Evolutionary conservation across 1,284 basidiomycete species (phyloP).

Genomic region (Kwoniella shivajii): DNA sequence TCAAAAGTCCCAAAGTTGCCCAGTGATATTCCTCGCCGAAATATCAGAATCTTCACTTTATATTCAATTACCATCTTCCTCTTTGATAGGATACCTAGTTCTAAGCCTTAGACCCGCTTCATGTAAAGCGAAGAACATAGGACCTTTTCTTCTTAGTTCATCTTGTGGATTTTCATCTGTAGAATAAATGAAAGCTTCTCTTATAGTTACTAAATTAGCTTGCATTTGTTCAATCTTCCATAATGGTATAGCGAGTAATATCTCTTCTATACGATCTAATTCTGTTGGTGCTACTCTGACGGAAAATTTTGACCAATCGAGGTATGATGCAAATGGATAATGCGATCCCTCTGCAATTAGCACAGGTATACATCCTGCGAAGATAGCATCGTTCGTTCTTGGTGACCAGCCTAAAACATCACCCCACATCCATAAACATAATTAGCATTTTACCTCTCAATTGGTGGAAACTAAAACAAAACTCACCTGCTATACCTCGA

Average conservation of each 20-base stretch:
- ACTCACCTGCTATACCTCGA: constrained; percentile 51
- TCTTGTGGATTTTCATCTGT: constrained; percentile 47
- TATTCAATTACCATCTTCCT: constrained; percentile 2
- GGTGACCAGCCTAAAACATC: constrained; percentile 53
- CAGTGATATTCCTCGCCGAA: too few relatives aligned
- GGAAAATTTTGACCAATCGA: constrained; percentile 56
- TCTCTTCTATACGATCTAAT: constrained; percentile 53
- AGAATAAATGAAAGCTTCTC: constrained; percentile 57
- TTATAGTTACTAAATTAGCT: constrained; percentile 52
- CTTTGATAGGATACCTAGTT: constrained; percentile 46
- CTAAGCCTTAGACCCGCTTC: constrained; percentile 52
- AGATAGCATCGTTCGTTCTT: constrained; percentile 57
- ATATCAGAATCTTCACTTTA: too few relatives aligned
- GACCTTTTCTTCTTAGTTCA: constrained; percentile 49
- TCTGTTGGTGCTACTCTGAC: constrained; percentile 55
- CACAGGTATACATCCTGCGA: constrained; percentile 57
- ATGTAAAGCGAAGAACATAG: constrained; percentile 55
- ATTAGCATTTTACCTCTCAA: background rate
- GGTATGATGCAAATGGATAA: constrained; percentile 54
- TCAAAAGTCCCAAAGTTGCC: too few relatives aligned
- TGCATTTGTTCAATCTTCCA: constrained; percentile 53
- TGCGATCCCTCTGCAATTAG: constrained; percentile 55
- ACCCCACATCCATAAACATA: background rate
- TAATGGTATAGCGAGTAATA: constrained; percentile 51
- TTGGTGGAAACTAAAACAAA: background rate